These are phyloP conservation scores for Apocynum venetum DNA, from an alignment of 257 asterid species.

Conservation along the genomic window DNA sequence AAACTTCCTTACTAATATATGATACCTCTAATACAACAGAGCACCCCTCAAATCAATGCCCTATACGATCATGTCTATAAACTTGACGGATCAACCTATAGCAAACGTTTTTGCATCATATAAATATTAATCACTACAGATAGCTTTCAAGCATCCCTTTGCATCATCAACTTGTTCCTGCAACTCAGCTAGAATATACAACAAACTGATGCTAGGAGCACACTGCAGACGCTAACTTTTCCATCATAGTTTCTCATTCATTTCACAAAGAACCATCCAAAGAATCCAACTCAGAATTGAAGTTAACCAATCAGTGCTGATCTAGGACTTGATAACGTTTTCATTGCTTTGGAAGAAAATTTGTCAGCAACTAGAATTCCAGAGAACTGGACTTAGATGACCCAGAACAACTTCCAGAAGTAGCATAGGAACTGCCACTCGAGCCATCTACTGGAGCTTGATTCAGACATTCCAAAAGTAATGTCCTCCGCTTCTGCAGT, in stretches of 20 bases:
- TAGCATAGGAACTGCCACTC: slow-evolving; percentile 68
- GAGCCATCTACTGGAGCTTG: slow-evolving; percentile 98
- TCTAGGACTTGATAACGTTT: not conserved
- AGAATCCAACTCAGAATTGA: not conserved
- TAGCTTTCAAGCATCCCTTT: not conserved
- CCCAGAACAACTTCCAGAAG: slow-evolving; percentile 71
- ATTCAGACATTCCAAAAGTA: slow-evolving; percentile 72
- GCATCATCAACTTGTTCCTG: not conserved
- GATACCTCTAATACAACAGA: not conserved
- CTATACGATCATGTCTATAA: not conserved
- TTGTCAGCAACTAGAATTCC: slow-evolving; percentile 53
- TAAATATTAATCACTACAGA: not conserved
- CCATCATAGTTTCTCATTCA: not conserved
- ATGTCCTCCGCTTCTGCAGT: slow-evolving; percentile 62
- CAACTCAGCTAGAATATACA: not conserved
- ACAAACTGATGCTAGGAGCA: not conserved
- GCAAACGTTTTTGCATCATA: not conserved
- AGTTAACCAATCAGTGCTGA: not conserved
- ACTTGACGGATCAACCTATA: not conserved
- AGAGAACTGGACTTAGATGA: slow-evolving; percentile 61
- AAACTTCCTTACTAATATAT: not conserved
- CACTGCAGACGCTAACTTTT: not conserved
- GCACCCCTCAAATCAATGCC: not conserved
- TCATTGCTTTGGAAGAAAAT: not conserved
- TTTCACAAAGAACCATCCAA: not conserved